A percentile compares a stretch with the other conserved stretches of the same genome.
phyloP scores from a whole-genome alignment of 208 protist genomes.

The Strigomonas culicis region DNA sequence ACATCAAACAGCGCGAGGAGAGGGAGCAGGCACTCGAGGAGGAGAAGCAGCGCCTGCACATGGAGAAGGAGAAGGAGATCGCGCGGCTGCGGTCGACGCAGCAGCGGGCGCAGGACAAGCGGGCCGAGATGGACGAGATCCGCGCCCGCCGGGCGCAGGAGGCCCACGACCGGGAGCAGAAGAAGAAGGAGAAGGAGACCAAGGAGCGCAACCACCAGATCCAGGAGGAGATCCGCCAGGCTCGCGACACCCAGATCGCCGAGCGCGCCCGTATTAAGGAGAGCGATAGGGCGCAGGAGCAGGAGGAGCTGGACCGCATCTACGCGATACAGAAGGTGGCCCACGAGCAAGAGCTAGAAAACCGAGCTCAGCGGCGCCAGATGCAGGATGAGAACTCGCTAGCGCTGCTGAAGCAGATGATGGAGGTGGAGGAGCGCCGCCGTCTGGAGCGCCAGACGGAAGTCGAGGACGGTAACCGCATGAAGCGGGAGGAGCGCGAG shows the following conservation, averaged over 20 bases:
- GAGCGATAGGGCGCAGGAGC: slow-evolving; percentile 51
- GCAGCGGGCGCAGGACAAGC: slow-evolving; percentile 90
- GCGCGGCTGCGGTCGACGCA: slow-evolving; percentile 85
- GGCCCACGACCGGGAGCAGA: slow-evolving; percentile 74
- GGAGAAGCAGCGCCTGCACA: slow-evolving; percentile 75
- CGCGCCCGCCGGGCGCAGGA: slow-evolving; percentile 88
- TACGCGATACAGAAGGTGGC: slow-evolving; percentile 81
- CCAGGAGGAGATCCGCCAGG: slow-evolving; percentile 67
- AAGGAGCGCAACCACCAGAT: slow-evolving; percentile 50
- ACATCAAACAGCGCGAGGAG: slow-evolving; percentile 80
- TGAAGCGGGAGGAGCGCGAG: slow-evolving; percentile 64
- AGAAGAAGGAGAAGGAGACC: slow-evolving; percentile 77
- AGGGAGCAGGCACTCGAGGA: slow-evolving; percentile 84
- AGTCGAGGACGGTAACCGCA: slow-evolving; percentile 86
- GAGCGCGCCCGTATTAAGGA: slow-evolving; percentile 68
- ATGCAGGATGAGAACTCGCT: slow-evolving; percentile 82
- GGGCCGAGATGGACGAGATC: slow-evolving; percentile 89
- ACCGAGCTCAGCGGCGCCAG: slow-evolving; percentile 46
- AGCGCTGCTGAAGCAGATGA: slow-evolving; percentile 86
- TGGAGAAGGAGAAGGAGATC: slow-evolving; percentile 90
- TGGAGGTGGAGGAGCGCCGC: slow-evolving; percentile 88
- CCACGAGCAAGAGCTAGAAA: slow-evolving; percentile 65
- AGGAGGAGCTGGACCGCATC: slow-evolving; percentile 87
- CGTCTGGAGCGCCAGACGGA: slow-evolving; percentile 81
- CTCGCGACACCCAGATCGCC: slow-evolving; percentile 78